Evolutionary conservation across 176 grass and related monocot species (phyloP).

Genomic region (Calamus simplicifolius): DNA sequence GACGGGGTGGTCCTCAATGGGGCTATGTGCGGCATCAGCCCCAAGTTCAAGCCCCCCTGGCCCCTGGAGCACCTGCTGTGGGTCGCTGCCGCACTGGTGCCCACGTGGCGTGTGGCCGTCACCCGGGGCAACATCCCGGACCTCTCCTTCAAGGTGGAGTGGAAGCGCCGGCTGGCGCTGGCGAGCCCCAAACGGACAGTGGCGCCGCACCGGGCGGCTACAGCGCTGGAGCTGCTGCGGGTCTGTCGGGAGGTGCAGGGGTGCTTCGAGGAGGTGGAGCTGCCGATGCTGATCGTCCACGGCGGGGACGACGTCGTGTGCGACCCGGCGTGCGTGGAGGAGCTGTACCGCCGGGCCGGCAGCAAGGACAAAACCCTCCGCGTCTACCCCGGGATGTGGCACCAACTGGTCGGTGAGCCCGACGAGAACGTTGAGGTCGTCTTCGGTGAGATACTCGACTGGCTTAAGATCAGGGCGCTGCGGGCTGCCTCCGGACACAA

Average conservation of each 20-base stretch:
- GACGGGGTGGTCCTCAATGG: constrained; percentile 74
- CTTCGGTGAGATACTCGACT: constrained; percentile 59
- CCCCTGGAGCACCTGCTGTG: constrained; percentile 71
- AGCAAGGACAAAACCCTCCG: constrained; percentile 71
- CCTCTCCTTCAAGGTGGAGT: constrained; percentile 70
- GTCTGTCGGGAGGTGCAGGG: constrained; percentile 65
- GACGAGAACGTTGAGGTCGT: constrained; percentile 72
- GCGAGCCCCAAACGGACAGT: constrained; percentile 44
- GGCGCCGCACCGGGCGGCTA: constrained; percentile 45
- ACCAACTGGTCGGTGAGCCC: constrained; percentile 78
- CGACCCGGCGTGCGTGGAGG: constrained; percentile 64
- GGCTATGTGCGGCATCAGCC: constrained; percentile 85
- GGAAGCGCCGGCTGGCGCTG: constrained; percentile 58
- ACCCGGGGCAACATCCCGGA: constrained; percentile 61
- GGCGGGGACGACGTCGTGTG: constrained; percentile 69
- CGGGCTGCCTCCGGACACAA: too few species aligned
- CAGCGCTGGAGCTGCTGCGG: constrained; percentile 71
- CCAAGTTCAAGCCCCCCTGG: constrained; percentile 72
- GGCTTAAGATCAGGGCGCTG: constrained; percentile 37
- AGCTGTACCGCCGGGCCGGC: constrained; percentile 44
- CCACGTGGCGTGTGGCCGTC: constrained; percentile 67
- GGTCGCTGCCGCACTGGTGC: constrained; percentile 34
- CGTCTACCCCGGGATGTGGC: constrained; percentile 81
- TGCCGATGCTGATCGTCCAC: constrained; percentile 64
- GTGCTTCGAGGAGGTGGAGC: constrained; percentile 53